phyloP scores from a whole-genome alignment of 345 rosid genomes.

The Hibiscus trionum region DNA sequence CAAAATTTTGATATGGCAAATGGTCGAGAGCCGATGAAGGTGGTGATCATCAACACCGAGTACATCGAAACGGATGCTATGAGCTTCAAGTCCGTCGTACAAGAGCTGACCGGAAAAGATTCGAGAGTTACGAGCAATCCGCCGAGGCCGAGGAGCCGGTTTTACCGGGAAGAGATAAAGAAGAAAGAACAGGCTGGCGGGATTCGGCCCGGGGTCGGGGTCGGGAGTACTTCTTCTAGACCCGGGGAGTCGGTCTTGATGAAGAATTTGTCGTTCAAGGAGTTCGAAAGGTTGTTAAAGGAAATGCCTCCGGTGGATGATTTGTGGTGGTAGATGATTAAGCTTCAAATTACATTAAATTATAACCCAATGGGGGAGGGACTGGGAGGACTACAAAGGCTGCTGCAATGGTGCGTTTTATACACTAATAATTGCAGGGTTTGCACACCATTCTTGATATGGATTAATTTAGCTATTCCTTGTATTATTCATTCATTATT shows the following conservation, averaged over 20 bases:
- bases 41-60: conserved; percentile 48
- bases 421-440: background rate
- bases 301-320: conserved; percentile 39
- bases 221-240: background rate
- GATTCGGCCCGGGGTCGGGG: background rate
- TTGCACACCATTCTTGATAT: background rate
- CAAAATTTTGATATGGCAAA: background rate
- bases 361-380: background rate
- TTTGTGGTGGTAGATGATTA: conserved; percentile 3
- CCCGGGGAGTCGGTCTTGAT: conserved; percentile 7
- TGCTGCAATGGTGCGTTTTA: background rate
- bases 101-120: conserved; percentile 61
- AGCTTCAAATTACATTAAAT: background rate
- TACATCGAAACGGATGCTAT: conserved; percentile 40
- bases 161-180: background rate
- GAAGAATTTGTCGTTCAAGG: conserved; percentile 28
- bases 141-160: background rate
- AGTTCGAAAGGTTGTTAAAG: conserved; percentile 32
- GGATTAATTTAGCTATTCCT: background rate
- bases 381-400: background rate
- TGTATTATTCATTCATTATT: conserved; percentile 6
- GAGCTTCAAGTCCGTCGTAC: conserved; percentile 62
- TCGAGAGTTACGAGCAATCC: conserved; percentile 9
- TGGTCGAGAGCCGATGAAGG: conserved; percentile 30
- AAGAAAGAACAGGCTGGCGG: background rate